These are phyloP conservation scores for Helotiales sp. DNA, from an alignment of 2,329 filamentous ascomycete genomes.

Conservation along the genomic window DNA sequence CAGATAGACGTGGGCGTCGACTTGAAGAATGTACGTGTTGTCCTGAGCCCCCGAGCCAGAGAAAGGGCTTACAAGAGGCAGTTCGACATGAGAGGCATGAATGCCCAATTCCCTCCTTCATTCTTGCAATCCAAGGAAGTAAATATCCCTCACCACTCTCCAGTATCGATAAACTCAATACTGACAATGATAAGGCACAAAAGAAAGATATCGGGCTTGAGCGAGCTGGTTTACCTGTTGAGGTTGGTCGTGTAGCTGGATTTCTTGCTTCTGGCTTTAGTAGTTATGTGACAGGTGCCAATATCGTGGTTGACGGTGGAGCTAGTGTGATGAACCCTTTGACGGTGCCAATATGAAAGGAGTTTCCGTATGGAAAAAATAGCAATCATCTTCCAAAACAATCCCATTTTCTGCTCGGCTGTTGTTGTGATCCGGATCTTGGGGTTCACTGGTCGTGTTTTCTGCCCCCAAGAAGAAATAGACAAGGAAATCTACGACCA, in stretches of 20 bases:
- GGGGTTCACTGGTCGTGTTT: neutral
- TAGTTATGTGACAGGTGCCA: slow-evolving; percentile 65
- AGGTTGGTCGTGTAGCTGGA: slow-evolving; percentile 64
- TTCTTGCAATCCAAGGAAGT: slow-evolving; percentile 56
- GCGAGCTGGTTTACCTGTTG: slow-evolving; percentile 59
- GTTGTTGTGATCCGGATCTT: neutral
- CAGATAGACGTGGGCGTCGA: slow-evolving; percentile 49
- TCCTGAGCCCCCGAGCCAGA: neutral
- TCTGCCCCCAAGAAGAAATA: neutral
- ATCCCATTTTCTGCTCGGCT: neutral
- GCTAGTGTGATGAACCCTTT: slow-evolving; percentile 51
- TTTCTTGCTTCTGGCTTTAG: slow-evolving; percentile 68
- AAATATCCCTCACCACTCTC: slow-evolving; percentile 14
- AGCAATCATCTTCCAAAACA: neutral
- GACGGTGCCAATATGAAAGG: slow-evolving; percentile 47
- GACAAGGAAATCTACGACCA: neutral
- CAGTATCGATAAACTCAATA: neutral
- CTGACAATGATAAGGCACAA: slow-evolving; percentile 45
- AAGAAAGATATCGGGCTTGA: slow-evolving; percentile 61
- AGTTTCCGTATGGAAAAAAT: neutral
- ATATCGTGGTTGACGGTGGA: slow-evolving; percentile 66
- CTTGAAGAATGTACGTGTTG: slow-evolving; percentile 48
- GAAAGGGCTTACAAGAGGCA: slow-evolving; percentile 27
- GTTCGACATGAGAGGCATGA: slow-evolving; percentile 56
- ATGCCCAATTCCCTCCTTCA: slow-evolving; percentile 59